These are phyloP conservation scores for Maudiozyma humilis DNA, from an alignment of 1,139 yeast genomes.

Conservation along the genomic window DNA sequence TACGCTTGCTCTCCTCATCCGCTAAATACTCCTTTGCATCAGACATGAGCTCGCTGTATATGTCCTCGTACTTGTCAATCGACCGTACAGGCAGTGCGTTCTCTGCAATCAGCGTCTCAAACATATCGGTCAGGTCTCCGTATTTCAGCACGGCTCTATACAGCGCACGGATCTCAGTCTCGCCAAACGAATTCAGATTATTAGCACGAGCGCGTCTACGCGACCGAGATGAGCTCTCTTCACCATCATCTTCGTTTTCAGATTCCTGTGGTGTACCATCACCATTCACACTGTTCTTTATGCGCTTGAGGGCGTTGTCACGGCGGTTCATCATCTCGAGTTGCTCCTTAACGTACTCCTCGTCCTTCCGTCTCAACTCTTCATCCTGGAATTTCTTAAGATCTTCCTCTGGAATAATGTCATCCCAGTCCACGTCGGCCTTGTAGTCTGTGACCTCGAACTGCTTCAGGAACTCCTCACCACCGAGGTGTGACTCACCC, in stretches of 20 bases:
- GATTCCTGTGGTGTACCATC: slow-evolving; percentile 32
- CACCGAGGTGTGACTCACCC: slow-evolving; percentile 94
- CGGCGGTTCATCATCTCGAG: slow-evolving; percentile 80
- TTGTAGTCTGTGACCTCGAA: slow-evolving; percentile 98
- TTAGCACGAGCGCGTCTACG: slow-evolving; percentile 32
- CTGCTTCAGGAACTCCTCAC: slow-evolving; percentile 94
- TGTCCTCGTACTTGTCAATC: slow-evolving; percentile 70
- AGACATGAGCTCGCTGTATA: slow-evolving; percentile 61
- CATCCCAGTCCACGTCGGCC: slow-evolving; percentile 99
- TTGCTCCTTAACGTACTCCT: slow-evolving; percentile 79
- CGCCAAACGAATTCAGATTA: slow-evolving; percentile 59
- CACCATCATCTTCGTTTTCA: slow-evolving; percentile 40
- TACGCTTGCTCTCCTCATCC: slow-evolving; percentile 59
- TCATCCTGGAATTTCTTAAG: slow-evolving; percentile 81
- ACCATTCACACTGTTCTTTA: slow-evolving; percentile 35
- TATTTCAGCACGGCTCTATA: slow-evolving; percentile 74
- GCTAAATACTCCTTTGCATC: slow-evolving; percentile 55
- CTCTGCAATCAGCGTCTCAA: slow-evolving; percentile 85
- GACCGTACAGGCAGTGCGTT: slow-evolving; percentile 76
- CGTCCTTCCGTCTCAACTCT: slow-evolving; percentile 80
- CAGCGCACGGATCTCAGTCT: slow-evolving; percentile 78
- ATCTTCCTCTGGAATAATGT: slow-evolving; percentile 94
- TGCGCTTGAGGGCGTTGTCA: slow-evolving; percentile 60
- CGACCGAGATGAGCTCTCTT: slow-evolving; percentile 22
- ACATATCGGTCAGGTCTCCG: slow-evolving; percentile 73